Conservation (phyloP, 768 basidiomycete species). For the Punctularia strigosozonata region DNA sequence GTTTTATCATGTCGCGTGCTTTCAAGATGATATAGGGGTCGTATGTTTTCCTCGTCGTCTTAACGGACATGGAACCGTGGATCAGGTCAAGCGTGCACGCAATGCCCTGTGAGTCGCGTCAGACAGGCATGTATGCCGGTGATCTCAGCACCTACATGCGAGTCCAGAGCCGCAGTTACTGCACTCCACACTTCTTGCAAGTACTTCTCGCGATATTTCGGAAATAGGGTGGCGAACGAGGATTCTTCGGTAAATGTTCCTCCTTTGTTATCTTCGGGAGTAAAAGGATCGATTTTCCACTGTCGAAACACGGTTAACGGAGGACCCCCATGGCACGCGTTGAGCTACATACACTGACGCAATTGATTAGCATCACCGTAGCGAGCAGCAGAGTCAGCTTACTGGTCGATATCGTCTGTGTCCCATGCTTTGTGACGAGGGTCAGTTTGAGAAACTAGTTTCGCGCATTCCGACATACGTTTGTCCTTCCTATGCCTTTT, state of each 20-base stretch:
- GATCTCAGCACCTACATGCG: conserved; percentile 40
- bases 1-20: conserved; percentile 90
- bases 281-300: conserved; percentile 86
- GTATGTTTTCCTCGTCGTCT: conserved; percentile 92
- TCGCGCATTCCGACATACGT: conserved; percentile 40
- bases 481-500: conserved; percentile 90
- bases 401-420: conserved; percentile 98
- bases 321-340: no score
- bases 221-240: conserved; percentile 95
- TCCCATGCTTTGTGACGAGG: conserved; percentile 70
- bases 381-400: conserved; percentile 21
- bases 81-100: conserved; percentile 89
- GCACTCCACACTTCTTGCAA: conserved; percentile 90
- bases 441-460: conserved; percentile 6
- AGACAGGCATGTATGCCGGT: neutral
- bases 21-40: conserved; percentile 96
- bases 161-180: conserved; percentile 74
- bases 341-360: conserved; percentile 18
- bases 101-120: conserved; percentile 45
- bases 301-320: conserved; percentile 4
- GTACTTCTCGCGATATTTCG: conserved; percentile 97
- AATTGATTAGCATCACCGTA: conserved; percentile 1
- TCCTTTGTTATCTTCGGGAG: conserved; percentile 61
- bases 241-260: conserved; percentile 91
- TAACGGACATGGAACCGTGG: conserved; percentile 95